These are phyloP conservation scores for Ganoderma meredithae DNA, from an alignment of 1,284 basidiomycete genomes.

Conservation along the genomic window DNA sequence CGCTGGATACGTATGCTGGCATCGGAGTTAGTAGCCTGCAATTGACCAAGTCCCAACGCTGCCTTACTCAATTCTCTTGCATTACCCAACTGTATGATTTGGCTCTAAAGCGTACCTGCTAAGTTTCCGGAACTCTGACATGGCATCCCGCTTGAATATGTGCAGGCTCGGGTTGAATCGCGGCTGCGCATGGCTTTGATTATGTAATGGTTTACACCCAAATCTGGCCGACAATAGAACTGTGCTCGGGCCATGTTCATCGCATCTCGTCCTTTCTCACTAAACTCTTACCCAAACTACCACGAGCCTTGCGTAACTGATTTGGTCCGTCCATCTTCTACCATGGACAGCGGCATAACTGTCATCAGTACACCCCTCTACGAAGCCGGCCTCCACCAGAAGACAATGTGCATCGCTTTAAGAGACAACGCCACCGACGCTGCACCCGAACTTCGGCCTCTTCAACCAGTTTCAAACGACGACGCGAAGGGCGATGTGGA, in stretches of 20 bases:
- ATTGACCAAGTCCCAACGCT: too few species aligned
- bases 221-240: background rate
- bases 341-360: conserved; percentile 14
- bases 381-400: conserved; percentile 18
- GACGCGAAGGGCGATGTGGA: conserved; percentile 33
- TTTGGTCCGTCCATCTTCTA: background rate
- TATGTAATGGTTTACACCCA: background rate
- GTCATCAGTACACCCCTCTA: conserved; percentile 28
- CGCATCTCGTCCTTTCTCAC: background rate
- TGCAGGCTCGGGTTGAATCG: background rate
- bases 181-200: background rate
- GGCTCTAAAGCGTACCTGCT: too few species aligned
- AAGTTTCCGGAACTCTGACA: too few species aligned
- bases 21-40: too few species aligned
- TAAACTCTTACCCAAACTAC: background rate
- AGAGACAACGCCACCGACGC: conserved; percentile 26
- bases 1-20: too few species aligned
- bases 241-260: background rate
- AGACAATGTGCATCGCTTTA: conserved; percentile 26
- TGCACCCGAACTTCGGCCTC: conserved; percentile 20
- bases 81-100: too few species aligned
- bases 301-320: background rate
- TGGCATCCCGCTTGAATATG: background rate
- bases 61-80: too few species aligned
- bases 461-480: conserved; percentile 4